A percentile compares a stretch with the other conserved stretches of the same genome.
Conservation (phyloP, 176 grass and related monocot species). For the Guadua angustifolia region DNA sequence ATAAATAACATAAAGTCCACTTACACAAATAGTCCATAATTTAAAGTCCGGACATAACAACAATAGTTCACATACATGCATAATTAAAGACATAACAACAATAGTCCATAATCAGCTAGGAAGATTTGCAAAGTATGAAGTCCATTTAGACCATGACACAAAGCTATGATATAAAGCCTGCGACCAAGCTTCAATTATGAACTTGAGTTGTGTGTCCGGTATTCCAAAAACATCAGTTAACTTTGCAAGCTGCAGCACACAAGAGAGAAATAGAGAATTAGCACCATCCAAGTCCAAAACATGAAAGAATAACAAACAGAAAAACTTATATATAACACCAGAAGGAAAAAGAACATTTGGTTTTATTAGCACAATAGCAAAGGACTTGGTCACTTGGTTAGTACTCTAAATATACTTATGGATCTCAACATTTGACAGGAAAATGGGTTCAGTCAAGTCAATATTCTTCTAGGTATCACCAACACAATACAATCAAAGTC, state of each 20-base stretch:
- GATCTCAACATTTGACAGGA: conserved; percentile 10
- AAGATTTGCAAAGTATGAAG: conserved; percentile 19
- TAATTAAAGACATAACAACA: too few relatives aligned
- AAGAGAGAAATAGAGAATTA: conserved; percentile 37
- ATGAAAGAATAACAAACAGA: conserved; percentile 8
- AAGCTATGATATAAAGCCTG: conserved; percentile 53
- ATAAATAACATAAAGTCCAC: too few relatives aligned
- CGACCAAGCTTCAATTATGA: conserved; percentile 93
- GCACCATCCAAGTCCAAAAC: conserved; percentile 1
- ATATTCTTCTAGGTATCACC: conserved; percentile 1
- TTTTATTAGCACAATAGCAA: too few relatives aligned
- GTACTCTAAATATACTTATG: not conserved
- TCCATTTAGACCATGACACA: conserved; percentile 19
- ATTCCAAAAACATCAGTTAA: conserved; percentile 71
- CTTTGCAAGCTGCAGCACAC: conserved; percentile 65
- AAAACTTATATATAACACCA: not conserved
- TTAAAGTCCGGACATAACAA: too few relatives aligned
- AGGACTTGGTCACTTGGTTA: conserved; percentile 1
- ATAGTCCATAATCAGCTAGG: too few relatives aligned
- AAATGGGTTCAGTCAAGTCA: not conserved
- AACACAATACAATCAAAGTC: not conserved
- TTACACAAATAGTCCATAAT: too few relatives aligned
- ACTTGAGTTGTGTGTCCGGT: conserved; percentile 87
- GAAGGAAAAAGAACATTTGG: too few relatives aligned
- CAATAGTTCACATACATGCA: too few relatives aligned